These are phyloP conservation scores for Xylona heveae DNA, from an alignment of 495 filamentous ascomycete species.

Conservation along the genomic window DNA sequence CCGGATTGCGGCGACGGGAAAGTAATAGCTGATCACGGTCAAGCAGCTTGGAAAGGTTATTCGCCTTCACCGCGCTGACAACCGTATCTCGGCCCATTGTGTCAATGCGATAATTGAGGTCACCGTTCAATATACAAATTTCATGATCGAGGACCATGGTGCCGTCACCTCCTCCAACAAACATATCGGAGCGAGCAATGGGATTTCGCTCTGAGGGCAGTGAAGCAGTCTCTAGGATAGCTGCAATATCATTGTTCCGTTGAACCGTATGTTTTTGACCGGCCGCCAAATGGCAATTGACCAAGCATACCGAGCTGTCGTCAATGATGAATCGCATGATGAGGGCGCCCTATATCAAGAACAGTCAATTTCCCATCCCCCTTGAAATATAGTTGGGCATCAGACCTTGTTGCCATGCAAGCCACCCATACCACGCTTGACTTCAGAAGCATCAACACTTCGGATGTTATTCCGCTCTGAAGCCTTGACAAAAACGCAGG, in stretches of 20 bases:
- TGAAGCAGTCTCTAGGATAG: slow-evolving; percentile 59
- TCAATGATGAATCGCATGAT: slow-evolving; percentile 77
- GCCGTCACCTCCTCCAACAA: slow-evolving; percentile 76
- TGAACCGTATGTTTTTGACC: slow-evolving; percentile 76
- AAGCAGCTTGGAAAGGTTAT: slow-evolving; percentile 73
- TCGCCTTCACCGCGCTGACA: slow-evolving; percentile 54
- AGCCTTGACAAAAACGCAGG: slow-evolving; percentile 79
- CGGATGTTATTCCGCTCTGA: slow-evolving; percentile 52
- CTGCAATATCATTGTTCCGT: slow-evolving; percentile 82
- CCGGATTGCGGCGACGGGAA: slow-evolving; percentile 66
- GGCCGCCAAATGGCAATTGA: slow-evolving; percentile 93
- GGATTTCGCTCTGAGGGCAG: slow-evolving; percentile 46
- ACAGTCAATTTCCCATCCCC: not conserved
- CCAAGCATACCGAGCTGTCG: slow-evolving; percentile 81
- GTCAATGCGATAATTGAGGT: slow-evolving; percentile 96
- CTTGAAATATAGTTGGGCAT: not conserved
- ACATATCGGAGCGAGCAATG: slow-evolving; percentile 44
- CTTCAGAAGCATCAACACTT: slow-evolving; percentile 54
- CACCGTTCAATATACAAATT: slow-evolving; percentile 85
- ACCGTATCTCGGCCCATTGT: slow-evolving; percentile 87
- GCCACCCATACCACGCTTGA: slow-evolving; percentile 90
- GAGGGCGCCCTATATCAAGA: slow-evolving; percentile 46
- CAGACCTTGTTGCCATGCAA: slow-evolving; percentile 78
- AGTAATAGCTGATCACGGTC: slow-evolving; percentile 88
- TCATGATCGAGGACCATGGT: slow-evolving; percentile 95